A percentile compares a stretch with the other conserved stretches of the same genome.
phyloP scores from a whole-genome alignment of 2,329 filamentous ascomycete genomes.

The Hysterium pulicare region DNA sequence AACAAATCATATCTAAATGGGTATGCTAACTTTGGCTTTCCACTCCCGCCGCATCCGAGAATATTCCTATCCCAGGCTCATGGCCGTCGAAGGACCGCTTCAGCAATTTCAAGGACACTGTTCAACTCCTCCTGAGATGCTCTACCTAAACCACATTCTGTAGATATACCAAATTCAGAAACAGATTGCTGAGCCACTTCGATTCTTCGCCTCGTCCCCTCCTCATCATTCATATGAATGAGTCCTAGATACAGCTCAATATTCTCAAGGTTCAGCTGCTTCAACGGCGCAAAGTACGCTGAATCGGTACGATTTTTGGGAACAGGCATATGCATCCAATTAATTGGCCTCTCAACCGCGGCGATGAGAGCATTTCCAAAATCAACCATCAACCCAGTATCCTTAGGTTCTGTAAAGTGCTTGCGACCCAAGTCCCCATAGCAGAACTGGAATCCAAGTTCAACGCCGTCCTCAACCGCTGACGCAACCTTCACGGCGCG shows the following conservation, averaged over 20 bases:
- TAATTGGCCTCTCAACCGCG: slow-evolving; percentile 26
- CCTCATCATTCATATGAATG: slow-evolving; percentile 6
- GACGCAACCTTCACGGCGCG: slow-evolving; percentile 30
- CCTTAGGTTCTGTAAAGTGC: slow-evolving; percentile 45
- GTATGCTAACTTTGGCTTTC: too few relatives aligned
- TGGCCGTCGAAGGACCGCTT: too few relatives aligned
- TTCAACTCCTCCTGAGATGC: not conserved
- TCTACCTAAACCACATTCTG: slow-evolving; percentile 4
- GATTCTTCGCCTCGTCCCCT: slow-evolving; percentile 6
- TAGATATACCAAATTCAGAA: slow-evolving; percentile 3
- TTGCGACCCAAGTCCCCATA: slow-evolving; percentile 46
- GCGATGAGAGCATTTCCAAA: slow-evolving; percentile 33
- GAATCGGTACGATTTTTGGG: slow-evolving; percentile 7
- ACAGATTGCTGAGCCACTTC: slow-evolving; percentile 3
- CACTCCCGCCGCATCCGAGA: too few relatives aligned
- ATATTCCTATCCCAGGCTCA: too few relatives aligned
- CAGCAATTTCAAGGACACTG: not conserved
- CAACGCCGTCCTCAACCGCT: slow-evolving; percentile 34
- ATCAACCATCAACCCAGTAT: slow-evolving; percentile 34
- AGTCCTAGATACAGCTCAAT: slow-evolving; percentile 8
- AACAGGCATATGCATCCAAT: slow-evolving; percentile 44
- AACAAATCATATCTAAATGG: too few relatives aligned
- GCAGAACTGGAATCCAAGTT: slow-evolving; percentile 47
- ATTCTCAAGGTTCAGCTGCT: slow-evolving; percentile 1
- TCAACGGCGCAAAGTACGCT: slow-evolving; percentile 6